phyloP scores from a whole-genome alignment of 1,284 basidiomycete genomes.

The Dichomitus squalens region DNA sequence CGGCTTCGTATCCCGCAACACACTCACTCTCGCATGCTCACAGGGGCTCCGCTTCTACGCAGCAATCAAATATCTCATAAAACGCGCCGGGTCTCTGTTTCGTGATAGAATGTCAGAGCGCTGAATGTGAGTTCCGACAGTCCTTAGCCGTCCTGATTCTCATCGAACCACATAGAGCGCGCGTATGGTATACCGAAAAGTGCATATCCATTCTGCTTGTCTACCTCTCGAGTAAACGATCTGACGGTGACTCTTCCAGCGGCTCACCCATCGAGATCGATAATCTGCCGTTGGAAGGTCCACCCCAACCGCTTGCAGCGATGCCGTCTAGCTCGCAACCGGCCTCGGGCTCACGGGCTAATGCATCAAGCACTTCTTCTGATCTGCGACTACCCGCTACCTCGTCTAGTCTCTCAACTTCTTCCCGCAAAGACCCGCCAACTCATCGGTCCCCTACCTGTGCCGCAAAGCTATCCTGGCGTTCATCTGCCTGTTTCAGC shows the following conservation, averaged over 20 bases:
- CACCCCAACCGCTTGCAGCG: background rate
- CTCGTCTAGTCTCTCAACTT: background rate
- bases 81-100: background rate
- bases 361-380: background rate
- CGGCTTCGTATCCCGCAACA: background rate
- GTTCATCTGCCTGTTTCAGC: too few relatives aligned
- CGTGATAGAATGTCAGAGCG: background rate
- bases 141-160: background rate
- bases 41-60: slow-evolving; percentile 1
- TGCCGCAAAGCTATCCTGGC: background rate
- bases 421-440: too few relatives aligned
- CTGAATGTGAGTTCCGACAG: background rate
- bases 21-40: background rate
- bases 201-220: background rate
- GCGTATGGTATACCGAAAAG: slow-evolving; percentile 4
- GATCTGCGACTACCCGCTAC: background rate
- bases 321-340: too few relatives aligned
- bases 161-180: slow-evolving; percentile 3
- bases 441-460: background rate
- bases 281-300: background rate
- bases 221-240: background rate
- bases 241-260: background rate
- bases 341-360: background rate
- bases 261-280: background rate
- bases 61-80: background rate